Evolutionary conservation across 345 rosid genomes (phyloP).

Genomic region (Cardamine resedifolia): DNA sequence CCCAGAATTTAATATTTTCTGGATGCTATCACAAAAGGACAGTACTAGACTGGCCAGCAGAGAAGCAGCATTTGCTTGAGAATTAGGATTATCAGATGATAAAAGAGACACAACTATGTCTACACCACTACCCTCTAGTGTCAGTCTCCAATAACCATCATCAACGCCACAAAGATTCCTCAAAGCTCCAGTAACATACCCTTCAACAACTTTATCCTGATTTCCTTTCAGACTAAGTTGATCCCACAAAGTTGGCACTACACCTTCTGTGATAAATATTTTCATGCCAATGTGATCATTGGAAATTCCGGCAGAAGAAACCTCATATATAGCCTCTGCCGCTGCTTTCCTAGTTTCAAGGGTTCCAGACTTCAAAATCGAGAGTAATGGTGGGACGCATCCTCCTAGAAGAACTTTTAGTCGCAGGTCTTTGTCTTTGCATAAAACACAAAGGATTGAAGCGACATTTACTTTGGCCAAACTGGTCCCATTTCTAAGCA

Average conservation of each 20-base stretch:
- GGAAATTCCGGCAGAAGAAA: slow-evolving; percentile 74
- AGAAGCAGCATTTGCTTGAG: slow-evolving; percentile 92
- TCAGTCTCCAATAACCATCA: slow-evolving; percentile 76
- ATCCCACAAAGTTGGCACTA: slow-evolving; percentile 85
- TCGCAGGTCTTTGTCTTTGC: slow-evolving; percentile 80
- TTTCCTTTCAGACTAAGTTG: slow-evolving; percentile 62
- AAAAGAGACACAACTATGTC: slow-evolving; percentile 77
- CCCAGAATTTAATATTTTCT: slow-evolving; percentile 57
- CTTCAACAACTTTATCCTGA: slow-evolving; percentile 81
- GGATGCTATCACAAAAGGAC: slow-evolving; percentile 66
- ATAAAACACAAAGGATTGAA: slow-evolving; percentile 60
- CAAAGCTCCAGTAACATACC: slow-evolving; percentile 85
- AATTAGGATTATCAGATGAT: slow-evolving; percentile 67
- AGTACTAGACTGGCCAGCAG: slow-evolving; percentile 76
- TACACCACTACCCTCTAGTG: slow-evolving; percentile 75
- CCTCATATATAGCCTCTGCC: slow-evolving; percentile 85
- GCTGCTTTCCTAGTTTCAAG: slow-evolving; percentile 76
- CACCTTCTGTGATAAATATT: slow-evolving; percentile 90
- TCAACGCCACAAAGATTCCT: slow-evolving; percentile 87
- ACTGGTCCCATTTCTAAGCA: slow-evolving; percentile 74
- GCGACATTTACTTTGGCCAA: slow-evolving; percentile 80
- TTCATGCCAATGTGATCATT: slow-evolving; percentile 85
- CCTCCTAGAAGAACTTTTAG: slow-evolving; percentile 90
- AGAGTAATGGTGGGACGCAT: slow-evolving; percentile 89
- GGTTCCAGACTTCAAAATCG: slow-evolving; percentile 74